Conservation (phyloP, 23 red algal species). For the Porphyridium purpureum region DNA sequence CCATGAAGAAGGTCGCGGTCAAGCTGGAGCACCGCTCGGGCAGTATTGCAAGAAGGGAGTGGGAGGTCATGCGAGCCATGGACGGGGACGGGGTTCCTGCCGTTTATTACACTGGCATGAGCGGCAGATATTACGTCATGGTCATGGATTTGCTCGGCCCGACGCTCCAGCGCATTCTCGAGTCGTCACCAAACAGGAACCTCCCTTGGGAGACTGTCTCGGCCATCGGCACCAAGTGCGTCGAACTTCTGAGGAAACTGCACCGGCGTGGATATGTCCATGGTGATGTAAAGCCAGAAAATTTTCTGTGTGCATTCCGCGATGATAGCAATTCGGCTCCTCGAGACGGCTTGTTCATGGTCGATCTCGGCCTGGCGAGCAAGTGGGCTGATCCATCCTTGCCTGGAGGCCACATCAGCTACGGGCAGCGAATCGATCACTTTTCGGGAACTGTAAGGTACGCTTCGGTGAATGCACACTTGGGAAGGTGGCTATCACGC, state of each 20-base stretch:
- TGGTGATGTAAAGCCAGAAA: constrained; percentile 97
- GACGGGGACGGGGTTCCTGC: constrained; percentile 62
- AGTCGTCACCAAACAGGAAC: constrained; percentile 39
- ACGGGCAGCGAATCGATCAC: constrained; percentile 92
- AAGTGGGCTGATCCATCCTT: constrained; percentile 51
- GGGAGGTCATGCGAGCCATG: constrained; percentile 87
- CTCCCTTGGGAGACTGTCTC: constrained; percentile 62
- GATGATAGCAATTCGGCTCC: constrained; percentile 13
- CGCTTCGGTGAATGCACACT: constrained; percentile 92
- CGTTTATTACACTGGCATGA: constrained; percentile 79
- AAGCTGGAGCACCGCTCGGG: constrained; percentile 95
- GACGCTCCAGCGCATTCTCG: constrained; percentile 75
- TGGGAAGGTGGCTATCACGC: constrained; percentile 57
- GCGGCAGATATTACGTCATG: constrained; percentile 91
- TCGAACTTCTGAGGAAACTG: constrained; percentile 57
- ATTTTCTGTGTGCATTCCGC: constrained; percentile 72
- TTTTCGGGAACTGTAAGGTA: constrained; percentile 94
- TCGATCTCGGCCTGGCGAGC: constrained; percentile 85
- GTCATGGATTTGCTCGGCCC: constrained; percentile 95
- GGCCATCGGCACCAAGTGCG: constrained; percentile 67
- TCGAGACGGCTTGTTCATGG: constrained; percentile 54
- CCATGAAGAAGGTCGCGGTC: constrained; percentile 67
- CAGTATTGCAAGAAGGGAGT: constrained; percentile 81
- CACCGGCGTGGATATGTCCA: constrained; percentile 82
- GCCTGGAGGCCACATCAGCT: constrained; percentile 65